Evolutionary conservation across 192 early-diverging fungal genomes (phyloP).

Genomic region (Chytriomyces confervae): DNA sequence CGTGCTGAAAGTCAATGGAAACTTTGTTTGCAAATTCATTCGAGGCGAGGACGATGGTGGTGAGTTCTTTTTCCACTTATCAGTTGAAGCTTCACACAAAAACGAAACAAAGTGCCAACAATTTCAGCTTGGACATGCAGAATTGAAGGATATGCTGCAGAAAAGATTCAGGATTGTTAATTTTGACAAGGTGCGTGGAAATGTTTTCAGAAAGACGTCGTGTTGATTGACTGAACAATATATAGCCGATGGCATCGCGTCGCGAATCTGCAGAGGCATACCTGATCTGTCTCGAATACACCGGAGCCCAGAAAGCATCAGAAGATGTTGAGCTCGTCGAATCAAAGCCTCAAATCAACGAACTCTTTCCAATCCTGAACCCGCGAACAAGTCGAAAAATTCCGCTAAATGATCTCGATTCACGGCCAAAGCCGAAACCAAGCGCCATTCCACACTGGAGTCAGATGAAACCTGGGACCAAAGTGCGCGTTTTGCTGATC

Average conservation of each 20-base stretch:
- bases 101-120: neutral
- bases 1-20: slow-evolving; percentile 59
- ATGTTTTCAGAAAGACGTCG: neutral
- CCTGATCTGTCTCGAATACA: slow-evolving; percentile 66
- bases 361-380: slow-evolving; percentile 11
- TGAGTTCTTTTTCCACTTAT: slow-evolving; percentile 8
- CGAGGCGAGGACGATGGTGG: slow-evolving; percentile 49
- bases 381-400: slow-evolving; percentile 9
- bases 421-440: slow-evolving; percentile 4
- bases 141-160: slow-evolving; percentile 47
- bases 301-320: neutral
- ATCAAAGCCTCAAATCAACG: neutral
- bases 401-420: slow-evolving; percentile 14
- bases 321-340: neutral
- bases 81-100: too few species aligned
- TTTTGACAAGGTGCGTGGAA: slow-evolving; percentile 57
- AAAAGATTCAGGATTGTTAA: slow-evolving; percentile 59
- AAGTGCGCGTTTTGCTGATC: slow-evolving; percentile 1
- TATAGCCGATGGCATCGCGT: slow-evolving; percentile 63
- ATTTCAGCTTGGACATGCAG: slow-evolving; percentile 16
- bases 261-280: slow-evolving; percentile 75
- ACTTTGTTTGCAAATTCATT: slow-evolving; percentile 73
- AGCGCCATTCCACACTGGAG: slow-evolving; percentile 27
- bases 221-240: neutral
- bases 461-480: slow-evolving; percentile 23